Percentiles rank a stretch among this genome's conserved stretches.
phyloP scores from a whole-genome alignment of 805 yeast genomes.

The Kluyveromyces starmeri region DNA sequence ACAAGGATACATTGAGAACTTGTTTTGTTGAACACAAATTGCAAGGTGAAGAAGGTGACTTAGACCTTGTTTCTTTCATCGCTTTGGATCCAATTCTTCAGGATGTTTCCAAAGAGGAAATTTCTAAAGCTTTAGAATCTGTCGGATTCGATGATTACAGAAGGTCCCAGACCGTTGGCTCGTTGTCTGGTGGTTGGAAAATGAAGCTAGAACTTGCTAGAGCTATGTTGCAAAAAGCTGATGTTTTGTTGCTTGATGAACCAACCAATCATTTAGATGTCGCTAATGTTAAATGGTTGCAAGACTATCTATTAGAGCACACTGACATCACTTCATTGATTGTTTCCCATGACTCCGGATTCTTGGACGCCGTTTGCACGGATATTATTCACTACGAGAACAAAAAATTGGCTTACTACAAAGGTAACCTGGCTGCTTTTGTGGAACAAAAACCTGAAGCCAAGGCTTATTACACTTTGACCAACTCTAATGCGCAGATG shows the following conservation, averaged over 20 bases:
- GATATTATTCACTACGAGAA: constrained; percentile 95
- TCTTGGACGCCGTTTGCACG: constrained; percentile 91
- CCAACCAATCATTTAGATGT: constrained; percentile 99
- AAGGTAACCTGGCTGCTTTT: constrained; percentile 89
- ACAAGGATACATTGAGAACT: constrained; percentile 74
- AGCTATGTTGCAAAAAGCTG: constrained; percentile 97
- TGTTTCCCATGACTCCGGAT: constrained; percentile 97
- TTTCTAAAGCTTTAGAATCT: constrained; percentile 62
- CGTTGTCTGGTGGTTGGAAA: constrained; percentile 98
- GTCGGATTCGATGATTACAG: constrained; percentile 93
- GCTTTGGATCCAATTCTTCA: constrained; percentile 79
- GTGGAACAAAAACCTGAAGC: constrained; percentile 94
- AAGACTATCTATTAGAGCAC: constrained; percentile 75
- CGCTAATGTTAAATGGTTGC: constrained; percentile 85
- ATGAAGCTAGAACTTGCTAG: constrained; percentile 98
- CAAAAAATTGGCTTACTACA: constrained; percentile 89
- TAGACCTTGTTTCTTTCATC: constrained; percentile 81
- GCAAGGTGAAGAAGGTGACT: constrained; percentile 89
- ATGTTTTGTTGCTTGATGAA: constrained; percentile 87
- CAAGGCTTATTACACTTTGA: constrained; percentile 86
- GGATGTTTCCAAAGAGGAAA: constrained; percentile 55
- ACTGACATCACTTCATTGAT: constrained; percentile 86
- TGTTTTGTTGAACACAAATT: constrained; percentile 96
- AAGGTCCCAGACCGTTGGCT: constrained; percentile 84
- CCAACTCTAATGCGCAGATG: constrained; percentile 91